phyloP scores from a whole-genome alignment of 2,329 filamentous ascomycete genomes.

The Mariannaea sp. region DNA sequence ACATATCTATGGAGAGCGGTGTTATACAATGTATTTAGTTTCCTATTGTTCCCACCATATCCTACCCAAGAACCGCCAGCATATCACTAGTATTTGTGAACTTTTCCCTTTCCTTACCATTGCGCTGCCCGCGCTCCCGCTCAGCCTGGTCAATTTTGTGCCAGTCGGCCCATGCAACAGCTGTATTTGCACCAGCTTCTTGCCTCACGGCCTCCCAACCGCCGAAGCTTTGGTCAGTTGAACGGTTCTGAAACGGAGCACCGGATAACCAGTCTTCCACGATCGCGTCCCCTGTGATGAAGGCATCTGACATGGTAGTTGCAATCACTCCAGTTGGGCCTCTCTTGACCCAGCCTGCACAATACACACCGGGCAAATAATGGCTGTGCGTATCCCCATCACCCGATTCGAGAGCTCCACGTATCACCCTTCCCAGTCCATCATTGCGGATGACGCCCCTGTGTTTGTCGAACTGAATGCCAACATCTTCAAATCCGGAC shows the following conservation, averaged over 20 bases:
- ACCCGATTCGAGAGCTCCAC: constrained; percentile 39
- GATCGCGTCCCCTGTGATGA: constrained; percentile 84
- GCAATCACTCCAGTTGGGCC: constrained; percentile 96
- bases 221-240: constrained; percentile 16
- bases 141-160: constrained; percentile 79
- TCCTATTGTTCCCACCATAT: constrained; percentile 19
- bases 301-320: constrained; percentile 94
- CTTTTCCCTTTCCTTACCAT: constrained; percentile 80
- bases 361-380: constrained; percentile 76
- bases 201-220: constrained; percentile 80
- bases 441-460: constrained; percentile 85
- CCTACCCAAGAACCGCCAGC: constrained; percentile 55
- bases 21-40: constrained; percentile 39
- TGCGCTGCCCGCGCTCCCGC: constrained; percentile 63
- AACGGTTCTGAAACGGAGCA: constrained; percentile 45
- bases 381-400: constrained; percentile 43
- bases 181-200: constrained; percentile 58
- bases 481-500: constrained; percentile 72
- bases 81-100: constrained; percentile 63
- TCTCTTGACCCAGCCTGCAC: constrained; percentile 93
- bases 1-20: constrained; percentile 26
- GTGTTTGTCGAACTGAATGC: constrained; percentile 75
- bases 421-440: constrained; percentile 70
- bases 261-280: constrained; percentile 71
- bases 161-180: constrained; percentile 87